Evolutionary conservation across 1,139 yeast species (phyloP).

Genomic region (Yamadazyma diddensiae): DNA sequence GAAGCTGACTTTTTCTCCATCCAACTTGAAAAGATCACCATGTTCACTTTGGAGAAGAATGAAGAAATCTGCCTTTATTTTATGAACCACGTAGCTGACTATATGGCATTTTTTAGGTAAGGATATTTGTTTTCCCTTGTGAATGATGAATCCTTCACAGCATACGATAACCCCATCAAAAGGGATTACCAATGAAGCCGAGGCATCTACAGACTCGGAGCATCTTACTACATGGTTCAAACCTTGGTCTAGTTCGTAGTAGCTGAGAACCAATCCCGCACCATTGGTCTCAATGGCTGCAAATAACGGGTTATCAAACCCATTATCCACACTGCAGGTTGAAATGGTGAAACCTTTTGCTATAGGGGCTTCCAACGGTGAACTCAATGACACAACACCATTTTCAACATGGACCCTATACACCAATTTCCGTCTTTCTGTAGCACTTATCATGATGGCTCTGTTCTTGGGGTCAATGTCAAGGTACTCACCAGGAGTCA

Average conservation of each 20-base stretch:
- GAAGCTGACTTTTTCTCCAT: slow-evolving; percentile 36
- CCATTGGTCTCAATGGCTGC: slow-evolving; percentile 71
- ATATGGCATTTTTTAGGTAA: slow-evolving; percentile 25
- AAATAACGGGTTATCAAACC: slow-evolving; percentile 78
- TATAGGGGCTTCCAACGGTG: slow-evolving; percentile 71
- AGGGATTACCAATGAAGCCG: slow-evolving; percentile 32
- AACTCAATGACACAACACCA: slow-evolving; percentile 49
- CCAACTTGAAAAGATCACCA: slow-evolving; percentile 78
- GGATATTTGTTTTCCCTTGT: slow-evolving; percentile 28
- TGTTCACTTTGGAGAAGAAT: slow-evolving; percentile 64
- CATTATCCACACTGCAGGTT: slow-evolving; percentile 65
- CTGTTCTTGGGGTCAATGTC: slow-evolving; percentile 72
- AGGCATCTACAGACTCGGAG: slow-evolving; percentile 33
- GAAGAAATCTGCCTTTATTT: slow-evolving; percentile 61
- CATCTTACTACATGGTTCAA: slow-evolving; percentile 65
- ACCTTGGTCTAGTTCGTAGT: slow-evolving; percentile 84
- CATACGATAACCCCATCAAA: slow-evolving; percentile 41
- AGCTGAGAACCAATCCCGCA: slow-evolving; percentile 38
- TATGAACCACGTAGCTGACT: slow-evolving; percentile 61
- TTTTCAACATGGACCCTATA: slow-evolving; percentile 38
- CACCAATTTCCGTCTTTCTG: slow-evolving; percentile 70
- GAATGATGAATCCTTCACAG: slow-evolving; percentile 29
- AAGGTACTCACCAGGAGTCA: slow-evolving; percentile 76
- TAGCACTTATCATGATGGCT: slow-evolving; percentile 66
- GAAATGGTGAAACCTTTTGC: slow-evolving; percentile 53